Percentiles rank a stretch among this genome's conserved stretches.
phyloP scores from a whole-genome alignment of 441 rosid genomes.

The Bocquillonia castaneifolia region DNA sequence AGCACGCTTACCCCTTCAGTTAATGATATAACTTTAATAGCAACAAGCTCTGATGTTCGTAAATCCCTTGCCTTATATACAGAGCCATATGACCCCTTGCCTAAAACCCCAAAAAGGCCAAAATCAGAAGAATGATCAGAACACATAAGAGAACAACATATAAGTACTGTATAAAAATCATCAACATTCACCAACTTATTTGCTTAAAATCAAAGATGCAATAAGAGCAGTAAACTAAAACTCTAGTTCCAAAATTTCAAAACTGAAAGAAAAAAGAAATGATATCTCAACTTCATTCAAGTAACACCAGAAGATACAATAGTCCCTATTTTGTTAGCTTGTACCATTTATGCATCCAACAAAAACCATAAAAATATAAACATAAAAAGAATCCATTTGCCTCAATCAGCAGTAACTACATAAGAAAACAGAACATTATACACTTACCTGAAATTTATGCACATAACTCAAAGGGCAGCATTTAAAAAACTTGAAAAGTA shows the following conservation, averaged over 20 bases:
- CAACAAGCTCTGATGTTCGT: conserved; percentile 96
- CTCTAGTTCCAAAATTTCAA: background rate
- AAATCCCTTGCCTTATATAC: conserved; percentile 96
- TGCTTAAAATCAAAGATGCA: background rate
- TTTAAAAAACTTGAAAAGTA: no score
- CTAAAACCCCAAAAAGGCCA: conserved; percentile 43
- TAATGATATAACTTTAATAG: conserved; percentile 91
- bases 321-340: background rate
- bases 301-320: background rate
- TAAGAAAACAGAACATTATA: no score
- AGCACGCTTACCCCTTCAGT: conserved; percentile 68
- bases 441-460: background rate
- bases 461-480: no score
- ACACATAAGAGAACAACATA: background rate
- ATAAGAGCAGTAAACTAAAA: background rate
- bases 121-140: background rate
- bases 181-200: background rate
- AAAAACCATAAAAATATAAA: no score
- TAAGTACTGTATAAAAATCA: background rate
- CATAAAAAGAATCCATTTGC: no score
- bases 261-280: background rate
- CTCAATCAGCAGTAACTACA: no score
- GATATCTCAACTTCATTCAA: background rate
- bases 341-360: background rate
- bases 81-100: conserved; percentile 98